Conservation (phyloP, 1,284 basidiomycete species). For the Naganishia liquefaciens region DNA sequence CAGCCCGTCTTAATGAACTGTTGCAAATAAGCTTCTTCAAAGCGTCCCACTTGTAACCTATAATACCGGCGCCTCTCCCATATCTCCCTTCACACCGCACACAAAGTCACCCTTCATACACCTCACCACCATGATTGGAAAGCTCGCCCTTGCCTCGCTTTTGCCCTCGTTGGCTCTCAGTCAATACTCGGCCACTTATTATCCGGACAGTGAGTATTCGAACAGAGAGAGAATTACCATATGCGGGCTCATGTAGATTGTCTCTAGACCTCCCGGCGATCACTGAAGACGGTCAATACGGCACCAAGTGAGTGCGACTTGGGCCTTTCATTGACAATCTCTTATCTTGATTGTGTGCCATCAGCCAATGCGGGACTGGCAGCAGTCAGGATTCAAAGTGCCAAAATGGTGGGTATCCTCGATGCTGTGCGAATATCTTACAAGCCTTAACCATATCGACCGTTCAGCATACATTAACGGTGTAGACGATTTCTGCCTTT, state of each 20-base stretch:
- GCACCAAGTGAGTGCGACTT: conserved; percentile 45
- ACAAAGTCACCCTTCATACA: no score
- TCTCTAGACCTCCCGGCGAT: conserved; percentile 38
- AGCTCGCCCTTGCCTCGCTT: conserved; percentile 37
- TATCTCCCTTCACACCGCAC: no score
- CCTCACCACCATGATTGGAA: conserved; percentile 23
- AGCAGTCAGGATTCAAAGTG: conserved; percentile 63
- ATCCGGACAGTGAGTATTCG: conserved; percentile 32
- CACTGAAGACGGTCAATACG: conserved; percentile 63
- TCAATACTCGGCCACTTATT: conserved; percentile 49
- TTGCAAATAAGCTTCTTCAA: no score
- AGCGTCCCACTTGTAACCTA: background rate
- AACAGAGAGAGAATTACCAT: background rate
- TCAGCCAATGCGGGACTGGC: conserved; percentile 60
- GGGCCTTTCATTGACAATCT: no score
- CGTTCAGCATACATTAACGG: conserved; percentile 59
- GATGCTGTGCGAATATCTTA: background rate
- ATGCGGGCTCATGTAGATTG: background rate
- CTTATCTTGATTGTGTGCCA: no score
- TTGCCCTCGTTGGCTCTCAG: conserved; percentile 35
- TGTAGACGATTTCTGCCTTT: conserved; percentile 54
- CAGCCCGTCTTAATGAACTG: no score
- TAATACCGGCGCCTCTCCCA: background rate
- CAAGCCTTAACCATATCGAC: conserved; percentile 30
- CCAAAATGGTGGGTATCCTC: conserved; percentile 52